Conservation (phyloP, 768 basidiomycete genomes). For the Rhizopogon salebrosus region DNA sequence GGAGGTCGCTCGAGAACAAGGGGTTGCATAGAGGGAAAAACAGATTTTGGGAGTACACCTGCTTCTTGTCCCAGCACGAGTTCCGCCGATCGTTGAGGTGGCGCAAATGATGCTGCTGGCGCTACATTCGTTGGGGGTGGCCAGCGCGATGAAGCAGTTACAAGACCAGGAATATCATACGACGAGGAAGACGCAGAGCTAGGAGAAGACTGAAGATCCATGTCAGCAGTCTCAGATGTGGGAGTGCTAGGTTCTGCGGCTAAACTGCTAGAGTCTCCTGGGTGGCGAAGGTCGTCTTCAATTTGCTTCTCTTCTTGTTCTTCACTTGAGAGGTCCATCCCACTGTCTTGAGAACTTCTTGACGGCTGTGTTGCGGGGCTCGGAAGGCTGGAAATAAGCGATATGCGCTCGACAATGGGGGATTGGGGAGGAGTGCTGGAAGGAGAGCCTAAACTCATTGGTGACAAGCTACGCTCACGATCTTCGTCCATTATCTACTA, state of each 20-base stretch:
- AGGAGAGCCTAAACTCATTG: conserved; percentile 57
- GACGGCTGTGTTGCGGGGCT: conserved; percentile 7
- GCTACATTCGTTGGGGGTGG: background rate
- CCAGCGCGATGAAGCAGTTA: conserved; percentile 27
- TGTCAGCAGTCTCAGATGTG: conserved; percentile 29
- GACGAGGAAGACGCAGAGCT: conserved; percentile 20
- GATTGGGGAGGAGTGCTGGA: conserved; percentile 31
- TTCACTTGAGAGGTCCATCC: conserved; percentile 12
- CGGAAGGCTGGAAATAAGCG: conserved; percentile 2
- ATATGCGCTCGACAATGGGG: conserved; percentile 5
- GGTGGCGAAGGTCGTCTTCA: conserved; percentile 17
- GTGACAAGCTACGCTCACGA: conserved; percentile 47
- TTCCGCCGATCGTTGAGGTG: conserved; percentile 16
- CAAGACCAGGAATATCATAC: conserved; percentile 27
- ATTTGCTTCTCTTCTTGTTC: conserved; percentile 11
- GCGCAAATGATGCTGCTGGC: background rate
- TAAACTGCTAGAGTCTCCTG: conserved; percentile 23
- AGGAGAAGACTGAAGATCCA: conserved; percentile 30
- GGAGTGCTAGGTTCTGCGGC: conserved; percentile 14
- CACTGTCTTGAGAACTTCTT: conserved; percentile 1
- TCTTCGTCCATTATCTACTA: conserved; percentile 24
- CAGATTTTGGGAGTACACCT: conserved; percentile 5
- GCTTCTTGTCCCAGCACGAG: conserved; percentile 13
- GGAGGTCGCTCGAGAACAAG: conserved; percentile 11
- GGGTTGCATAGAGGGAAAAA: conserved; percentile 5